phyloP scores from a whole-genome alignment of 208 protist species.

The Leishmania gerbilli region DNA sequence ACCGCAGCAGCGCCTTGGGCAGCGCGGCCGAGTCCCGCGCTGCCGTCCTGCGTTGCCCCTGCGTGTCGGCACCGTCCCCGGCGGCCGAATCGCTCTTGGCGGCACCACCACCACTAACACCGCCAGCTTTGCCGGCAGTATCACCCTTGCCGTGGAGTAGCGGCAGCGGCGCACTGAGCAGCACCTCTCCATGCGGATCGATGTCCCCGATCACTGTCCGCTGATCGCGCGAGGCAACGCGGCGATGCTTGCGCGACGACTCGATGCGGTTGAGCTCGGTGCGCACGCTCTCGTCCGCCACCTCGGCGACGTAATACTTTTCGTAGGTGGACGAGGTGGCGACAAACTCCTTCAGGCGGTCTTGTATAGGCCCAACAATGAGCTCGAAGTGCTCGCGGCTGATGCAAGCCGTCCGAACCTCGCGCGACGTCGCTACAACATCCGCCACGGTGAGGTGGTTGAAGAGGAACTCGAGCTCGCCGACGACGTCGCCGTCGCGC shows the following conservation, averaged over 20 bases:
- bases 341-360: constrained; percentile 83
- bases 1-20: constrained; percentile 25
- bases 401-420: constrained; percentile 69
- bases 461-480: constrained; percentile 92
- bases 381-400: constrained; percentile 88
- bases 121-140: neutral
- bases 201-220: constrained; percentile 29
- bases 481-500: constrained; percentile 72
- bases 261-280: constrained; percentile 58
- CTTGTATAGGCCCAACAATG: constrained; percentile 80
- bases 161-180: constrained; percentile 32
- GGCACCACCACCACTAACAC: neutral
- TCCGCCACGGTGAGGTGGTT: constrained; percentile 83
- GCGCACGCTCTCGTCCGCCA: constrained; percentile 62
- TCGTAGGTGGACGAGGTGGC: constrained; percentile 64
- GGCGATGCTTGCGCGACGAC: constrained; percentile 33
- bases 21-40: neutral
- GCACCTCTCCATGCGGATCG: constrained; percentile 49
- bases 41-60: neutral
- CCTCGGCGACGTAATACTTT: constrained; percentile 60
- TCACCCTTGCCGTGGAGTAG: constrained; percentile 31
- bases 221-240: constrained; percentile 26
- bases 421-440: constrained; percentile 66
- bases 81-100: neutral
- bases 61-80: neutral